Conservation (phyloP, 2,329 filamentous ascomycete genomes). For the Penicillium expansum region DNA sequence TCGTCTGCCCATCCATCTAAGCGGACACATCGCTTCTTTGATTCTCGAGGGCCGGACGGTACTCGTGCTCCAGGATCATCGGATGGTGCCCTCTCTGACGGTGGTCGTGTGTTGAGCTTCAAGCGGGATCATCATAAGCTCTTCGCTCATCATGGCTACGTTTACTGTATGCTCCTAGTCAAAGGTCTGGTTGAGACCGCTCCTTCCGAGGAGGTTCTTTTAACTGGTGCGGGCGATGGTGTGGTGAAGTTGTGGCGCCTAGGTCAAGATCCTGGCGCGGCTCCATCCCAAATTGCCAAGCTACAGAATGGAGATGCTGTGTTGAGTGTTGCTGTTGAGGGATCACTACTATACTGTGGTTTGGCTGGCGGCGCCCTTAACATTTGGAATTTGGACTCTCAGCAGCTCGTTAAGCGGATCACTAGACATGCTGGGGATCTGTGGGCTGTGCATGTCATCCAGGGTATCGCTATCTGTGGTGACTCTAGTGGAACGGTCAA, state of each 20-base stretch:
- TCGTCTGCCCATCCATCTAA: conserved; percentile 70
- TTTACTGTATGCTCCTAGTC: conserved; percentile 92
- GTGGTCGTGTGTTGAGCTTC: conserved; percentile 72
- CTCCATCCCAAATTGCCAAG: conserved; percentile 67
- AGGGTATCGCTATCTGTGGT: conserved; percentile 81
- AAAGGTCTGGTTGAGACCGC: conserved; percentile 68
- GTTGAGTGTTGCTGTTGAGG: conserved; percentile 79
- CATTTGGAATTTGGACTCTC: conserved; percentile 94
- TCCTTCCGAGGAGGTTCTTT: conserved; percentile 68
- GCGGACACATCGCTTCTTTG: conserved; percentile 85
- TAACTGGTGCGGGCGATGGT: conserved; percentile 91
- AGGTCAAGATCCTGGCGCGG: conserved; percentile 56
- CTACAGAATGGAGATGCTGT: conserved; percentile 64
- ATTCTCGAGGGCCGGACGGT: conserved; percentile 82
- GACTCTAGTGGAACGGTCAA: conserved; percentile 85
- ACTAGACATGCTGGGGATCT: conserved; percentile 78
- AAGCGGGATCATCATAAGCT: conserved; percentile 75
- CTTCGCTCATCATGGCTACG: conserved; percentile 92
- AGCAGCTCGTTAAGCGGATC: conserved; percentile 83
- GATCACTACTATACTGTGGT: conserved; percentile 88
- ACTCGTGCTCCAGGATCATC: conserved; percentile 69
- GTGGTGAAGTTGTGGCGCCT: conserved; percentile 92
- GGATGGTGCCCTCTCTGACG: conserved; percentile 51
- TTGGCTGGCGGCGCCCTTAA: conserved; percentile 85
- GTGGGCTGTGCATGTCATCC: conserved; percentile 80